phyloP scores from a whole-genome alignment of 2,329 filamentous ascomycete genomes.

The Diplodia corticola region DNA sequence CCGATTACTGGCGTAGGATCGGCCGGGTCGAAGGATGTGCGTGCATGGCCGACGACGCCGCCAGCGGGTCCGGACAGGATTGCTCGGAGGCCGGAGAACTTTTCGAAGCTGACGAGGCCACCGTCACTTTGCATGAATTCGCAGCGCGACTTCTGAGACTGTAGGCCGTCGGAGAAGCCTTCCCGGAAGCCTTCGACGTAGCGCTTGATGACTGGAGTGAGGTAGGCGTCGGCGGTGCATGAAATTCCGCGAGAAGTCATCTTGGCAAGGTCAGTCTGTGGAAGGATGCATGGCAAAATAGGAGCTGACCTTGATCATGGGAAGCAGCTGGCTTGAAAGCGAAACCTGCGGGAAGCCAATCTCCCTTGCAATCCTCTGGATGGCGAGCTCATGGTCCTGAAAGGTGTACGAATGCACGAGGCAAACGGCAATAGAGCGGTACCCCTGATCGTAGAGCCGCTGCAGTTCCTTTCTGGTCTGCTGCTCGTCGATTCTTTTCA shows the following conservation, averaged over 20 bases:
- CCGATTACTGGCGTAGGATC: slow-evolving; percentile 33
- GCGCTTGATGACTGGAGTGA: slow-evolving; percentile 30
- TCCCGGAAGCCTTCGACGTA: slow-evolving; percentile 31
- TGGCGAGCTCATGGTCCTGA: slow-evolving; percentile 33
- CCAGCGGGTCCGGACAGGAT: slow-evolving; percentile 39
- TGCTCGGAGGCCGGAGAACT: slow-evolving; percentile 35
- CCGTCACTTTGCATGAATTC: slow-evolving; percentile 41
- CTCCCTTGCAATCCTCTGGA: slow-evolving; percentile 32
- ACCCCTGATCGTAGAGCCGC: slow-evolving; percentile 35
- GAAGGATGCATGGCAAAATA: too few species aligned
- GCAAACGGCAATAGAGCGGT: slow-evolving; percentile 40
- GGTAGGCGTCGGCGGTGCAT: slow-evolving; percentile 25
- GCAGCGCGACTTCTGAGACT: slow-evolving; percentile 32
- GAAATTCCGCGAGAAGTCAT: slow-evolving; percentile 20
- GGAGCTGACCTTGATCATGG: slow-evolving; percentile 30
- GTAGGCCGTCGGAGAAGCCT: slow-evolving; percentile 32
- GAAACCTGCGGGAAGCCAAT: slow-evolving; percentile 35
- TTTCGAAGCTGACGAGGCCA: slow-evolving; percentile 30
- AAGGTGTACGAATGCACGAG: slow-evolving; percentile 38
- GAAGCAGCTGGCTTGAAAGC: slow-evolving; percentile 30
- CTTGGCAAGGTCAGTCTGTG: neutral
- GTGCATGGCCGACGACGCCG: slow-evolving; percentile 37
- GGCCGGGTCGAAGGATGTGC: slow-evolving; percentile 33
- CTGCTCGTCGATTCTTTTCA: slow-evolving; percentile 29
- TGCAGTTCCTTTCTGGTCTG: slow-evolving; percentile 26